A percentile compares a stretch with the other conserved stretches of the same genome.
phyloP scores from a whole-genome alignment of 352 stramenopile genomes.

The Halophytophthora polymorphica region DNA sequence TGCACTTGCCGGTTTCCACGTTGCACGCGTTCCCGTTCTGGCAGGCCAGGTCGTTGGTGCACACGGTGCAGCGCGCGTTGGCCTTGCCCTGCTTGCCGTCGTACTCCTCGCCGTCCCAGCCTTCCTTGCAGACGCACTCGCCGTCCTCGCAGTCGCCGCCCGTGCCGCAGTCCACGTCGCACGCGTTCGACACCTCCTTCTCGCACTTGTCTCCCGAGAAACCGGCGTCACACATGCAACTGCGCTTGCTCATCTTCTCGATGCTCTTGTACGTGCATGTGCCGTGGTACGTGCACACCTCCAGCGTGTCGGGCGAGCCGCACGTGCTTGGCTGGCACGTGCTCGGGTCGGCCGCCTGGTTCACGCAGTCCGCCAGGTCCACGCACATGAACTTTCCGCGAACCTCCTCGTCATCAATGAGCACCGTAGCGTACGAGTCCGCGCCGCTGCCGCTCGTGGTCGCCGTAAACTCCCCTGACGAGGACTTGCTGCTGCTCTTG shows the following conservation, averaged over 20 bases:
- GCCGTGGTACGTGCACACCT: slow-evolving; percentile 63
- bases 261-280: slow-evolving; percentile 72
- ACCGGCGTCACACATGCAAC: slow-evolving; percentile 49
- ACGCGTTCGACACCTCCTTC: slow-evolving; percentile 36
- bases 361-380: slow-evolving; percentile 58
- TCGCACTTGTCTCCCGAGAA: slow-evolving; percentile 52
- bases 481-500: slow-evolving; percentile 17
- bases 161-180: slow-evolving; percentile 54
- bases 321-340: slow-evolving; percentile 37
- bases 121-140: slow-evolving; percentile 45
- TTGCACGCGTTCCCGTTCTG: slow-evolving; percentile 55
- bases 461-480: slow-evolving; percentile 9
- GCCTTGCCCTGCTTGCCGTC: slow-evolving; percentile 46
- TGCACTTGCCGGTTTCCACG: slow-evolving; percentile 49
- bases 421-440: slow-evolving; percentile 46
- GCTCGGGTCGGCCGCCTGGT: slow-evolving; percentile 46
- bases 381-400: slow-evolving; percentile 53
- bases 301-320: slow-evolving; percentile 35
- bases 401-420: slow-evolving; percentile 47
- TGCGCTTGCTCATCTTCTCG: slow-evolving; percentile 52
- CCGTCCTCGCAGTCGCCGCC: slow-evolving; percentile 50
- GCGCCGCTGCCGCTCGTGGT: slow-evolving; percentile 21
- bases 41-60: slow-evolving; percentile 50
- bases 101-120: slow-evolving; percentile 39
- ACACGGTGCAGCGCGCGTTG: slow-evolving; percentile 46